Percentiles rank a stretch among this genome's conserved stretches.
Evolutionary conservation across 148 eudicot genomes (phyloP).

Genomic region (Cornus suecica): DNA sequence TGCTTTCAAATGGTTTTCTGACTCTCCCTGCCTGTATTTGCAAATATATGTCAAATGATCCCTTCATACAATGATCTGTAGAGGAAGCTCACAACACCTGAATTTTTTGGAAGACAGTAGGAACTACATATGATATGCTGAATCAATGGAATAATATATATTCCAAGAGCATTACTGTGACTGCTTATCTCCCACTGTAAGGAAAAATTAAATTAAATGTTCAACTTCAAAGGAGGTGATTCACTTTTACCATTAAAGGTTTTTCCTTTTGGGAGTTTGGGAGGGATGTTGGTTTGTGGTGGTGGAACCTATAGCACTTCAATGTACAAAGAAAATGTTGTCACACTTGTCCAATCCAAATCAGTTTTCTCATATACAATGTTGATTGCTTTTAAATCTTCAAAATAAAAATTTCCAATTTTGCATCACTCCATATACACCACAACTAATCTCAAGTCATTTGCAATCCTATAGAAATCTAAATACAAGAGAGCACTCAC

Average conservation of each 20-base stretch:
- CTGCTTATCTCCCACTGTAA: neutral
- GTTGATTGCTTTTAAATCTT: neutral
- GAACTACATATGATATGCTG: neutral
- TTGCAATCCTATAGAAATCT: neutral
- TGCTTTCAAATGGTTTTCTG: too few relatives aligned
- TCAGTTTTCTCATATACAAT: neutral
- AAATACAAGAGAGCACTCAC: constrained; percentile 9
- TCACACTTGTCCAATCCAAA: neutral
- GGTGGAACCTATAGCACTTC: neutral
- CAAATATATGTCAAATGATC: neutral
- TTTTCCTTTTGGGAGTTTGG: neutral
- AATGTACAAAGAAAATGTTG: neutral
- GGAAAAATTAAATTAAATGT: neutral
- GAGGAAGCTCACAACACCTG: neutral
- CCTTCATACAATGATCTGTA: neutral
- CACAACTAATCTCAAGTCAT: neutral
- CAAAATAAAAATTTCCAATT: neutral
- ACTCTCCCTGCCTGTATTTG: neutral
- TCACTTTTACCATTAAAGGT: neutral
- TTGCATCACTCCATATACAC: neutral
- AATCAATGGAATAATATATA: neutral
- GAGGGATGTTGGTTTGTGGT: neutral
- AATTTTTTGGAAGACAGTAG: neutral
- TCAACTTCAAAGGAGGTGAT: neutral
- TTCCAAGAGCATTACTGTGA: neutral